These are phyloP conservation scores for Pseudocercospora cruenta DNA, from an alignment of 2,329 filamentous ascomycete genomes.

Conservation along the genomic window DNA sequence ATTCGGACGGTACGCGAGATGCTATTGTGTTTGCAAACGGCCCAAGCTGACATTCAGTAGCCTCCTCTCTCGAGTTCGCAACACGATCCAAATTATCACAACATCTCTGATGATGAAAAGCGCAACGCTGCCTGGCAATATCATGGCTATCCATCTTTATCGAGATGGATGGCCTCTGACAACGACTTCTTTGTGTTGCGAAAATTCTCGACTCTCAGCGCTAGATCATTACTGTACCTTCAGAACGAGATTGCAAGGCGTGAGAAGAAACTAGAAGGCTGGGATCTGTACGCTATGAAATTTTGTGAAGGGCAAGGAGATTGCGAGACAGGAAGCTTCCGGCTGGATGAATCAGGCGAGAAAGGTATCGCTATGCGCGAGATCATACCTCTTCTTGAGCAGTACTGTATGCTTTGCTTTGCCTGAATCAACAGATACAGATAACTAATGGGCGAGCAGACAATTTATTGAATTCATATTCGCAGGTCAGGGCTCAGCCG, in stretches of 20 bases:
- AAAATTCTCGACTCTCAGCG: conserved; percentile 17
- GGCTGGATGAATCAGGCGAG: not conserved
- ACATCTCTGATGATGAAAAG: not conserved
- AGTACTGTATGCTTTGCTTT: conserved; percentile 24
- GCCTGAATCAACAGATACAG: too few relatives aligned
- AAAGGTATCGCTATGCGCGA: conserved; percentile 1
- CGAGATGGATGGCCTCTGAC: conserved; percentile 16
- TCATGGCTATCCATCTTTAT: conserved; percentile 19
- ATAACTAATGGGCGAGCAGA: too few relatives aligned
- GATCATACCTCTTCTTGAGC: conserved; percentile 11
- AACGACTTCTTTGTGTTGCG: conserved; percentile 22
- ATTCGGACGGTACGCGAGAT: too few relatives aligned
- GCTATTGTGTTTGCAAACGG: too few relatives aligned
- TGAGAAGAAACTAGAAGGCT: conserved; percentile 9
- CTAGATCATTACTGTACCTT: conserved; percentile 16
- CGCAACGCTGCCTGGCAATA: conserved; percentile 13
- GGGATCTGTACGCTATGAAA: conserved; percentile 10
- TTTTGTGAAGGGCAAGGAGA: not conserved
- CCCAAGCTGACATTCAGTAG: too few relatives aligned
- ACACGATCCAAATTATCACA: too few relatives aligned
- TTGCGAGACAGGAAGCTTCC: not conserved
- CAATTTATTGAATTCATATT: conserved; percentile 10
- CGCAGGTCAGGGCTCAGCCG: not conserved
- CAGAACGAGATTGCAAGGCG: conserved; percentile 17
- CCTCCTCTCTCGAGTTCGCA: too few relatives aligned